Evolutionary conservation across 768 basidiomycete genomes (phyloP).

Genomic region (Boletus sp.): DNA sequence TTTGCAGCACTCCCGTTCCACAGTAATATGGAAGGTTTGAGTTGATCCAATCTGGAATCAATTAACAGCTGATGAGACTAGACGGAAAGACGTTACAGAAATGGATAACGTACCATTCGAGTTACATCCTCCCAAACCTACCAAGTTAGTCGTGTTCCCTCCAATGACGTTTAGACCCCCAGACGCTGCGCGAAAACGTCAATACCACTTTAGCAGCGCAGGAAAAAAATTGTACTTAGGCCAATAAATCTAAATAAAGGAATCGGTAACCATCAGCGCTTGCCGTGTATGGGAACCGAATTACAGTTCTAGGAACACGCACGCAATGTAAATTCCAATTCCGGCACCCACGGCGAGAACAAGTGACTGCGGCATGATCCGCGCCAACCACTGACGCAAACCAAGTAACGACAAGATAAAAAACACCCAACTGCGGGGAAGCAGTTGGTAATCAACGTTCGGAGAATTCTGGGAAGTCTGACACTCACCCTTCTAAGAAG

Average conservation of each 20-base stretch:
- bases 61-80: constrained; percentile 8
- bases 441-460: background rate
- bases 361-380: constrained; percentile 85
- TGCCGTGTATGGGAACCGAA: background rate
- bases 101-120: constrained; percentile 39
- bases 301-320: constrained; percentile 28
- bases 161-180: constrained; percentile 75
- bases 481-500: constrained; percentile 77
- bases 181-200: constrained; percentile 40
- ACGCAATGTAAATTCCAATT: constrained; percentile 87
- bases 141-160: constrained; percentile 65
- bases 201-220: background rate
- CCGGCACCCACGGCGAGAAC: constrained; percentile 83
- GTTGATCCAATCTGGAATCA: constrained; percentile 41
- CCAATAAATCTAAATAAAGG: constrained; percentile 61
- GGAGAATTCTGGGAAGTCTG: background rate
- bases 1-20: constrained; percentile 58
- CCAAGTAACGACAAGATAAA: constrained; percentile 76
- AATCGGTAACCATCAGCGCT: constrained; percentile 11
- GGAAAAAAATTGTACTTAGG: constrained; percentile 45
- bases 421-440: constrained; percentile 66
- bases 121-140: constrained; percentile 75
- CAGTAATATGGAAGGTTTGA: constrained; percentile 58
- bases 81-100: background rate
- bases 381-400: constrained; percentile 85